Evolutionary conservation across 2,329 filamentous ascomycete species (phyloP), one percentile per base, ranked within the genome.

Genomic region (Phialophora tarda): DNA sequence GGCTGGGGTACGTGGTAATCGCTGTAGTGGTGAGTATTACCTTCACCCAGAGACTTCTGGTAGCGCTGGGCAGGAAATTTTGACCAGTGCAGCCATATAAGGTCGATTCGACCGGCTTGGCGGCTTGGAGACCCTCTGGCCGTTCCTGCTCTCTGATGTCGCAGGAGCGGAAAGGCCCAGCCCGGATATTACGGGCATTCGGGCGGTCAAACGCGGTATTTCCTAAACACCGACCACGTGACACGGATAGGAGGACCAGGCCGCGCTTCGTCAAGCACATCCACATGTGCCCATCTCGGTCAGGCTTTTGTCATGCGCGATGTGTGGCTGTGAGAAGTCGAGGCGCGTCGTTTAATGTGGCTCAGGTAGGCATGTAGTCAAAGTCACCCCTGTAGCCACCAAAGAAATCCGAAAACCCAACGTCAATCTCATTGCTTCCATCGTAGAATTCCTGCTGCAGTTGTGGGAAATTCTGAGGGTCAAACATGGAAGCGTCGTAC

Each of bases 401-500:
- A 53, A 69, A 69, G 62, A 69, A 69, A 23, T 69, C 67, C 4
- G 64, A 64, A 24, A 69, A 69, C 4, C 67, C 67, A 38, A 66
- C 60, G 12, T 66, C 67, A 14, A 66, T 24, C 7, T 69, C 67
- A 47, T 56, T 59, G 30, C 54, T 57, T 12, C 41, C 44, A 7
- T 69, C 64, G 54, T 64, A 69, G 17, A 59, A 54, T 24, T 62
- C 53, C 28, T 47, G 44, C 21, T 32, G 63, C 1, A 68, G 50
- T 51, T 24, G 47, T 24, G 63, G 64, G 50, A 66, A 66, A 14
- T 44, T 63, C 23, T 64, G 56, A 41, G 57, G 57, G 32, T 64
- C 67, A 47, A 64, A 69, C 57, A 66, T 59, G 12, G 61, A 44
- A 44, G 65, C 28, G 41, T 63, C 32, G 12, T 64, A 69, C n/a